These are phyloP conservation scores for Pinus taeda DNA, from an alignment of 75 land plant species.

Conservation along the genomic window DNA sequence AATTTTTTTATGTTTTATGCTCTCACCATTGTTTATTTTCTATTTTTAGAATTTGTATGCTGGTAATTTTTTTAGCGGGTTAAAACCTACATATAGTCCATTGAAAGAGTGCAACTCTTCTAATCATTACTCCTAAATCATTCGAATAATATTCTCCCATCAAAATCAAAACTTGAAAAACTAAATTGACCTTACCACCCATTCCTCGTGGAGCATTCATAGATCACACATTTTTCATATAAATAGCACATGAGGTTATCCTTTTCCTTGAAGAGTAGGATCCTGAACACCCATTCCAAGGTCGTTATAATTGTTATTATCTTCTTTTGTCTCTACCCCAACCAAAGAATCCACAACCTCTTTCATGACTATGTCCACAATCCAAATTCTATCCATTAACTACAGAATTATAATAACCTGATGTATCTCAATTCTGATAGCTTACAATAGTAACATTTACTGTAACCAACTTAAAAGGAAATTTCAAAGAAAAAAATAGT, in stretches of 20 bases:
- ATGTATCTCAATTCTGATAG: slow-evolving; percentile 31
- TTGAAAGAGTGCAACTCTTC: not conserved
- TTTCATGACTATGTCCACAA: slow-evolving; percentile 22
- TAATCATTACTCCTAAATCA: not conserved
- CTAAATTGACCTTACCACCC: not conserved
- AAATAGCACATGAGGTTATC: not conserved
- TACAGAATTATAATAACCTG: not conserved
- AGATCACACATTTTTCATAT: not conserved
- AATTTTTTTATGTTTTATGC: no score
- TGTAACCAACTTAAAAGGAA: not conserved
- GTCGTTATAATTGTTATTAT: slow-evolving; percentile 5
- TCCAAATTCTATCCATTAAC: slow-evolving; percentile 16
- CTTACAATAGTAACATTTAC: slow-evolving; percentile 15
- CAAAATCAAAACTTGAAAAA: not conserved
- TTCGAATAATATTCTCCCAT: not conserved
- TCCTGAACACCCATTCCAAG: slow-evolving; percentile 3
- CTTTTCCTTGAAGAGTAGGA: not conserved
- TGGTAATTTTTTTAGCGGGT: no score
- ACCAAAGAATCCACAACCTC: slow-evolving; percentile 24
- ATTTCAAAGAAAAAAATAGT: not conserved
- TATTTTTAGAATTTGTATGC: no score
- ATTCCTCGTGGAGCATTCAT: not conserved
- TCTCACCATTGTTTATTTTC: no score
- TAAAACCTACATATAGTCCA: no score
- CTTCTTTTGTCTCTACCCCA: slow-evolving; percentile 25